Conservation (phyloP, 257 asterid species). For the Salvia splendens region DNA sequence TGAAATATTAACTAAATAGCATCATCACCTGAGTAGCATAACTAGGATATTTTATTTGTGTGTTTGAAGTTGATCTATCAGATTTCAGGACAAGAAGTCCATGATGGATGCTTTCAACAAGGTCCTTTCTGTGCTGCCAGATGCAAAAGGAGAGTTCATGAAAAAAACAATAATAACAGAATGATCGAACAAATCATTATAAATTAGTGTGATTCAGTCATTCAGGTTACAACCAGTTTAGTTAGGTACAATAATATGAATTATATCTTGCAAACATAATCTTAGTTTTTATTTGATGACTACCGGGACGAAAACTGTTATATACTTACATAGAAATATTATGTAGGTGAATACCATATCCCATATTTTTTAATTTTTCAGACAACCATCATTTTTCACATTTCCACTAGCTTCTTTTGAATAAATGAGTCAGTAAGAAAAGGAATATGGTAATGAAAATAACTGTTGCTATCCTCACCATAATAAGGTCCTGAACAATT, state of each 20-base stretch:
- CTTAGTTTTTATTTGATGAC: conserved; percentile 16
- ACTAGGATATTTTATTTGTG: conserved; percentile 78
- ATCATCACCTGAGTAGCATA: conserved; percentile 88
- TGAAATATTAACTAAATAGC: not conserved
- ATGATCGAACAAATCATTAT: conserved; percentile 15
- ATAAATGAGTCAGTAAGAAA: conserved; percentile 7
- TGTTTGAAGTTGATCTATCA: conserved; percentile 65
- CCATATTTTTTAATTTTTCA: conserved; percentile 6
- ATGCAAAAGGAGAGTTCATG: conserved; percentile 20
- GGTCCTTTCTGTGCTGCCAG: conserved; percentile 85
- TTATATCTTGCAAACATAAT: conserved; percentile 23
- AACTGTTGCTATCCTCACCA: conserved; percentile 47
- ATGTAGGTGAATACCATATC: conserved; percentile 13
- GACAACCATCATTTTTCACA: conserved; percentile 19
- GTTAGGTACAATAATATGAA: conserved; percentile 22
- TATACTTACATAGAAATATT: too few species aligned
- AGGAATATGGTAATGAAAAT: conserved; percentile 21
- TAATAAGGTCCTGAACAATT: conserved; percentile 86
- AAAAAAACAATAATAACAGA: conserved; percentile 5
- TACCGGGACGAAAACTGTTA: conserved; percentile 7
- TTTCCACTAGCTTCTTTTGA: conserved; percentile 5
- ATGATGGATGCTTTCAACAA: conserved; percentile 76
- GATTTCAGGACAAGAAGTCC: conserved; percentile 77
- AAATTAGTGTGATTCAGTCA: conserved; percentile 14
- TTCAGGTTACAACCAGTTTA: conserved; percentile 11